These are phyloP conservation scores for Pestalotiopsis fici DNA, from an alignment of 2,329 filamentous ascomycete genomes.

Conservation along the genomic window DNA sequence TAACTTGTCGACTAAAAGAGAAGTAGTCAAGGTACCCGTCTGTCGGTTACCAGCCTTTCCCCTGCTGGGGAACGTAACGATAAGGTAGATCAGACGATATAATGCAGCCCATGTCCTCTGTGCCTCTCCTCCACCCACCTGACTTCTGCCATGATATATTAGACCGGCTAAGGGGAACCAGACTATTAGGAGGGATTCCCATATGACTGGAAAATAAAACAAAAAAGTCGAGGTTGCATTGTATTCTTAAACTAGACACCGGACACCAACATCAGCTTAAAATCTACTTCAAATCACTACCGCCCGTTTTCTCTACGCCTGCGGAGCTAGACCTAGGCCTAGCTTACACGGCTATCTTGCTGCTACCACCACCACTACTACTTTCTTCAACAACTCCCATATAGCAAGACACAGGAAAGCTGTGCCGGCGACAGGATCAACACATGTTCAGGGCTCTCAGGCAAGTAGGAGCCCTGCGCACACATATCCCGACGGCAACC, in stretches of 20 bases:
- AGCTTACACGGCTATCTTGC: neutral
- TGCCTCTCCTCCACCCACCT: conserved; percentile 27
- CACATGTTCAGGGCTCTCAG: conserved; percentile 37
- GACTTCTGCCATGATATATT: conserved; percentile 35
- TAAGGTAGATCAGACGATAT: conserved; percentile 49
- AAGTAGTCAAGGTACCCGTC: conserved; percentile 41
- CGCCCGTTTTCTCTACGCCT: neutral
- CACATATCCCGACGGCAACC: conserved; percentile 24
- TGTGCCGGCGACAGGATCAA: conserved; percentile 20
- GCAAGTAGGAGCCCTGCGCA: conserved; percentile 29
- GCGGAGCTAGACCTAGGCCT: neutral
- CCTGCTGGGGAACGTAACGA: conserved; percentile 30
- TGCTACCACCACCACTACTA: neutral
- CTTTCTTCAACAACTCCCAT: neutral
- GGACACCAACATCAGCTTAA: conserved; percentile 25
- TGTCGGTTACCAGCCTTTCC: conserved; percentile 35
- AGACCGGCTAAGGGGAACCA: conserved; percentile 33
- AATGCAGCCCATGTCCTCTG: conserved; percentile 41
- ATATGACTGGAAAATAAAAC: conserved; percentile 18
- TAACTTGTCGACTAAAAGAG: conserved; percentile 42
- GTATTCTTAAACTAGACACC: conserved; percentile 25
- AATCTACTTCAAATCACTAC: conserved; percentile 15
- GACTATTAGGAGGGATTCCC: conserved; percentile 32
- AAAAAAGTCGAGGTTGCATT: conserved; percentile 26
- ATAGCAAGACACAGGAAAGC: neutral